Evolutionary conservation across 345 rosid species (phyloP).

Genomic region (Anastatica hierochuntica): DNA sequence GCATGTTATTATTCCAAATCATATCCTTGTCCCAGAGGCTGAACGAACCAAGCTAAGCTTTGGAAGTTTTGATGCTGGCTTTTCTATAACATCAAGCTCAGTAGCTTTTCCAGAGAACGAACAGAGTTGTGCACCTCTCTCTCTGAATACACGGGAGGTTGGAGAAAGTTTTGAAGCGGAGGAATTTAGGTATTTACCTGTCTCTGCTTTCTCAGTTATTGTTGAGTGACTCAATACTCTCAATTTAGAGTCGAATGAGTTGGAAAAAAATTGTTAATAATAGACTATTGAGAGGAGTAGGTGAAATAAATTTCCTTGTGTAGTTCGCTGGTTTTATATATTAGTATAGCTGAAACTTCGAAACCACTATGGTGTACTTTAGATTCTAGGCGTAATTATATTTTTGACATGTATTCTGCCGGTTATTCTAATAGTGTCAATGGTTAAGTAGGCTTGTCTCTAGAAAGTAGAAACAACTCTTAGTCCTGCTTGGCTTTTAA

Average conservation of each 20-base stretch:
- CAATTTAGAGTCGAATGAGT: neutral
- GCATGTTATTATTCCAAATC: conserved; percentile 85
- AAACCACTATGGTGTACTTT: neutral
- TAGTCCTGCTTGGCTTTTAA: neutral
- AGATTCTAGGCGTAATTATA: neutral
- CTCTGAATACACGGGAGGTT: conserved; percentile 50
- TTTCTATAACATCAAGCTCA: conserved; percentile 40
- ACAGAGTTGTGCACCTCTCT: conserved; percentile 47
- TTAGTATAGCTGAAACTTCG: neutral
- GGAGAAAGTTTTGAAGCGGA: conserved; percentile 50
- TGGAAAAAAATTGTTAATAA: neutral
- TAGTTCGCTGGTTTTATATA: neutral
- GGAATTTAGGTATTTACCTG: conserved; percentile 36
- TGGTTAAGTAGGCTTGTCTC: neutral
- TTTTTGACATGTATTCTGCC: neutral
- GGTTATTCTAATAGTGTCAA: neutral
- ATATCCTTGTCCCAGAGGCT: conserved; percentile 91
- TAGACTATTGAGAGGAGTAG: neutral
- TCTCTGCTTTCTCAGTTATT: neutral
- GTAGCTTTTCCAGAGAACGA: conserved; percentile 45
- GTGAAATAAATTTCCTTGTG: neutral
- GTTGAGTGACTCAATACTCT: neutral
- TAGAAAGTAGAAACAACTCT: too few relatives aligned
- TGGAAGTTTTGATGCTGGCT: conserved; percentile 86
- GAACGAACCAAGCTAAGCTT: conserved; percentile 80